phyloP scores from a whole-genome alignment of 768 basidiomycete species.

The Pleurotus giganteus region DNA sequence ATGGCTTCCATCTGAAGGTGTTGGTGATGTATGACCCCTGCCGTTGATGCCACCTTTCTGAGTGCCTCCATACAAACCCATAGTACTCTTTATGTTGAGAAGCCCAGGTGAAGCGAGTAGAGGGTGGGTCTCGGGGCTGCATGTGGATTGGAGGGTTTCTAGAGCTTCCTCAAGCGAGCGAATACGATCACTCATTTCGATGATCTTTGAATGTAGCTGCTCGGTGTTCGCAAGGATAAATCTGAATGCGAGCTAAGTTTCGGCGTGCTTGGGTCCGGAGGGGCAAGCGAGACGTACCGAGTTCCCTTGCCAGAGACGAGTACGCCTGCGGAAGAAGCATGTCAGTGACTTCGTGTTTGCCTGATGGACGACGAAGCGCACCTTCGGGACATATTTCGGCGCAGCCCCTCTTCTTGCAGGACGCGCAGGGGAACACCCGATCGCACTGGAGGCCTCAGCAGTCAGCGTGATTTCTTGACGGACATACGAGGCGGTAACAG shows the following conservation, averaged over 20 bases:
- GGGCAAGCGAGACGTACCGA: constrained; percentile 26
- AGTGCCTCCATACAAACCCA: constrained; percentile 43
- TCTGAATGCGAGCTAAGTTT: constrained; percentile 18
- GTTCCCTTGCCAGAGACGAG: constrained; percentile 67
- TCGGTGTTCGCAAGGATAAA: constrained; percentile 69
- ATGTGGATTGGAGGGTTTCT: constrained; percentile 27
- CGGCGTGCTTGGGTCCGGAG: not conserved
- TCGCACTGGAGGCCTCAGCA: constrained; percentile 36
- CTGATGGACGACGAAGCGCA: constrained; percentile 19
- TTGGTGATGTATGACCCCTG: not conserved
- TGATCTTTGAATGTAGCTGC: constrained; percentile 61
- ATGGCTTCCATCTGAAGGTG: constrained; percentile 3
- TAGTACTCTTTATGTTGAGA: constrained; percentile 54
- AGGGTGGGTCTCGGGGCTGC: constrained; percentile 39
- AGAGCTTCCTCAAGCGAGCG: constrained; percentile 60
- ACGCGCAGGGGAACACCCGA: constrained; percentile 49
- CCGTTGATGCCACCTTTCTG: constrained; percentile 18
- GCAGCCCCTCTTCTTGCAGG: constrained; percentile 57
- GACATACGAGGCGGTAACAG: constrained; percentile 3
- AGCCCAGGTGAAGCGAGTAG: constrained; percentile 46
- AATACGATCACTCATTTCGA: constrained; percentile 66
- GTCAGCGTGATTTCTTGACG: constrained; percentile 12
- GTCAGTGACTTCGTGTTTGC: not conserved
- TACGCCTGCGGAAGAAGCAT: constrained; percentile 39
- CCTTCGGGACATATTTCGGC: constrained; percentile 68